Base-by-base conservation (phyloP, 2,329 filamentous ascomycete genomes). In the Fusarium cicatricum region DNA sequence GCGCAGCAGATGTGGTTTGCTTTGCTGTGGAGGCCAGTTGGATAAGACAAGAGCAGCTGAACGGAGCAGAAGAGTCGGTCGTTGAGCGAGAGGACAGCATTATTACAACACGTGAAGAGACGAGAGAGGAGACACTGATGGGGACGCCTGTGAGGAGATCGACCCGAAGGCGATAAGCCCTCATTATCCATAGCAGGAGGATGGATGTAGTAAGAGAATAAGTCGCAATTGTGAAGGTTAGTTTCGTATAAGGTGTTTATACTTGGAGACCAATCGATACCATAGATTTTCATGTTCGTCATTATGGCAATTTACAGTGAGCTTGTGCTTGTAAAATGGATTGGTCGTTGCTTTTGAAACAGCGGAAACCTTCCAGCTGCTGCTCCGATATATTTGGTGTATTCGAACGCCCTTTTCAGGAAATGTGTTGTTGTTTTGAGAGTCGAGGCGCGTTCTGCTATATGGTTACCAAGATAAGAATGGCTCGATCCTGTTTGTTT, bases 21-120 rank as follows among this genome's bases (percentile, higher is more conserved):
- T 86, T 85, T 64, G 82, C 82, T 4, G 75, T 85, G 11, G 84
- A 86, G 70, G 77, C 81, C 1, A 83, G 82, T 6, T 87, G 84
- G 84, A 72, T 87, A 38, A 77, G 75, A 1, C 78, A 82, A 62
- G 77, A 77, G 15, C 83, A 87, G 70, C 67, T 87, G 34, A 70
- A 76, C 19, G 80, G 75, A 4, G 61, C 65, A 2, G 72, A 69
- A 11, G 66, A 67, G 11, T 77, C 74, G 11, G 58, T 76, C 31
- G 31, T 76, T 11, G 74, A 77, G 41, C 65, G 71, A 28, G 77
- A 78, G 57, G 75, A 78, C 19, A 79, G 77, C 62, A 79, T 79
- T 57, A 75, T 79, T 29, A 41, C 71, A 15, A 56, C 67, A 14
- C 66, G 67, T 21, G 70, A 72, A 10, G 72, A 72, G 16, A 52